These are phyloP conservation scores for Cercophora samala DNA, from an alignment of 495 filamentous ascomycete genomes.

Conservation along the genomic window DNA sequence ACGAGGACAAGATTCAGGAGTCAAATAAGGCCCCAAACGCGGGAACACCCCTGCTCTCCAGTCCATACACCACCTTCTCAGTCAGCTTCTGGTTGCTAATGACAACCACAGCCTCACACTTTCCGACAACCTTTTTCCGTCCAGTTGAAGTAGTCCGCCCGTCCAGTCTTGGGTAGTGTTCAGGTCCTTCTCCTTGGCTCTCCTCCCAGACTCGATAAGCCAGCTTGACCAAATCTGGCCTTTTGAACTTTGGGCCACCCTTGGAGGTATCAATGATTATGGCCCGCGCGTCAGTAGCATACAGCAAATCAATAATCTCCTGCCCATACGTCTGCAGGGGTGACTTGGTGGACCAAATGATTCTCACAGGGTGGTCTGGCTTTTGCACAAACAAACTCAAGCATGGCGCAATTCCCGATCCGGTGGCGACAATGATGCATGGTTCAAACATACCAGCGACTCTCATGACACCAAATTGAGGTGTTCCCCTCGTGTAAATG, in stretches of 20 bases:
- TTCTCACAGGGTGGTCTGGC: constrained; percentile 40
- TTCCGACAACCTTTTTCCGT: constrained; percentile 53
- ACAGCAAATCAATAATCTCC: constrained; percentile 42
- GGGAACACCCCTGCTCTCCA: constrained; percentile 65
- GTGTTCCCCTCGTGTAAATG: constrained; percentile 54
- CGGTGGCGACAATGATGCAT: constrained; percentile 75
- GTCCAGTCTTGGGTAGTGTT: constrained; percentile 57
- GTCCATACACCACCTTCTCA: constrained; percentile 66
- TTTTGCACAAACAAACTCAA: constrained; percentile 48
- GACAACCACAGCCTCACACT: constrained; percentile 67
- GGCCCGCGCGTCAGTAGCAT: constrained; percentile 44
- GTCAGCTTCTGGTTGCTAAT: constrained; percentile 75
- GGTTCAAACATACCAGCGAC: constrained; percentile 65
- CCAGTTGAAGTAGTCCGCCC: constrained; percentile 52
- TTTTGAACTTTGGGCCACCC: constrained; percentile 25
- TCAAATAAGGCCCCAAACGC: constrained; percentile 82
- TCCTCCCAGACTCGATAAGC: constrained; percentile 55
- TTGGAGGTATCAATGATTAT: constrained; percentile 50
- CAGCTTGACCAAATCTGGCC: constrained; percentile 54
- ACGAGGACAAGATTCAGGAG: constrained; percentile 45
- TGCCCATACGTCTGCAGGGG: constrained; percentile 47
- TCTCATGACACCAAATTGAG: constrained; percentile 67
- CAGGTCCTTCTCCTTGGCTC: constrained; percentile 56
- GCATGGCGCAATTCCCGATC: constrained; percentile 75
- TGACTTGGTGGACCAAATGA: constrained; percentile 50